phyloP scores from a whole-genome alignment of 352 stramenopile genomes.

The Phytopythium litorale region DNA sequence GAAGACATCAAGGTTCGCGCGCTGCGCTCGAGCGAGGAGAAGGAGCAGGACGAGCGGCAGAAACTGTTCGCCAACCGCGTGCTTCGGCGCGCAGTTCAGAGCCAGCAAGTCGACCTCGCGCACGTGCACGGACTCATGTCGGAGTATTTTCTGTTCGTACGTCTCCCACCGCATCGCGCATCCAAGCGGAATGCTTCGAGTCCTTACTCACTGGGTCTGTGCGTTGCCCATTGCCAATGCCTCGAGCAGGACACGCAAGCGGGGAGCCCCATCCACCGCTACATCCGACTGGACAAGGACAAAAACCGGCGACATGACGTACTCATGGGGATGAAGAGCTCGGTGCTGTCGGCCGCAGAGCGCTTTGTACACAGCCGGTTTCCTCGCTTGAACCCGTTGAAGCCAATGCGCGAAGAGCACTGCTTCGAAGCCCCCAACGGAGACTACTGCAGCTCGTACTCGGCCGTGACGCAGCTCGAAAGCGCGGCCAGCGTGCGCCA shows the following conservation, averaged over 20 bases:
- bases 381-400: slow-evolving; percentile 20
- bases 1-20: slow-evolving; percentile 20
- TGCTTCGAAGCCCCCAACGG: slow-evolving; percentile 23
- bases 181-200: not conserved
- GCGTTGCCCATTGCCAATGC: not conserved
- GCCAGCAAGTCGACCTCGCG: slow-evolving; percentile 1
- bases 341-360: slow-evolving; percentile 20
- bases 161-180: not conserved
- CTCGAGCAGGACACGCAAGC: slow-evolving; percentile 23
- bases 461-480: slow-evolving; percentile 28
- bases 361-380: slow-evolving; percentile 22
- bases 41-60: slow-evolving; percentile 1
- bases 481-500: slow-evolving; percentile 24
- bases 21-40: slow-evolving; percentile 13
- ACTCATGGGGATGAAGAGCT: slow-evolving; percentile 20
- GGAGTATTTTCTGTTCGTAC: slow-evolving; percentile 17
- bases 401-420: slow-evolving; percentile 31
- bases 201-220: not conserved
- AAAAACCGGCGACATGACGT: slow-evolving; percentile 13
- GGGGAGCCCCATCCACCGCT: slow-evolving; percentile 26
- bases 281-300: slow-evolving; percentile 23
- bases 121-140: not conserved
- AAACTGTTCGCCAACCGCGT: slow-evolving; percentile 13
- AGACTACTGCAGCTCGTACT: slow-evolving; percentile 24
- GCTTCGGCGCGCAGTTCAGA: slow-evolving; percentile 23